phyloP scores from a whole-genome alignment of 2,329 filamentous ascomycete genomes.

The Pseudopithomyces maydicus region DNA sequence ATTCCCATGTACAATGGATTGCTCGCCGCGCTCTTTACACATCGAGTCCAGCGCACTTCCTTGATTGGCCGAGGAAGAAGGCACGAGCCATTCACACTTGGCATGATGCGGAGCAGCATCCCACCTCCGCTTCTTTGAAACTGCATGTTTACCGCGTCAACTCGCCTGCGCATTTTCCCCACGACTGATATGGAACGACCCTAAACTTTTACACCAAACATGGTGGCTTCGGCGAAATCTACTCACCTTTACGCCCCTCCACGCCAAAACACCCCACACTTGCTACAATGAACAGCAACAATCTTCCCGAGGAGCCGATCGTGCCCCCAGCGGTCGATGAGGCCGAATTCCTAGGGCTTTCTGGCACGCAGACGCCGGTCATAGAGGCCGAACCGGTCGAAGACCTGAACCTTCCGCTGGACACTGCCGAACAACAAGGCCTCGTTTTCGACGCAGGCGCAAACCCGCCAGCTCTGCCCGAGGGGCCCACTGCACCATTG shows the following conservation, averaged over 20 bases:
- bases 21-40: too few relatives aligned
- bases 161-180: background rate
- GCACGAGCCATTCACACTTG: conserved; percentile 16
- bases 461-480: conserved; percentile 13
- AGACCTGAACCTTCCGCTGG: conserved; percentile 41
- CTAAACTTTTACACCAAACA: conserved; percentile 24
- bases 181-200: conserved; percentile 22
- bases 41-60: conserved; percentile 17
- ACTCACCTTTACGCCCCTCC: conserved; percentile 17
- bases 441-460: conserved; percentile 31
- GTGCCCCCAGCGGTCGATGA: conserved; percentile 45
- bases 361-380: conserved; percentile 34
- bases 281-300: conserved; percentile 33
- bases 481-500: conserved; percentile 28
- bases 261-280: conserved; percentile 15
- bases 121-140: conserved; percentile 17
- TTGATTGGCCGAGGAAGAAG: conserved; percentile 6
- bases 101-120: conserved; percentile 2
- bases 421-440: conserved; percentile 42
- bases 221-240: conserved; percentile 27
- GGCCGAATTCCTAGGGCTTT: conserved; percentile 41
- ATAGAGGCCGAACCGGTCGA: conserved; percentile 38
- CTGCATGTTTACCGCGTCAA: conserved; percentile 12
- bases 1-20: too few relatives aligned
- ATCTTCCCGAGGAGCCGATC: conserved; percentile 30